Evolutionary conservation across 2,329 filamentous ascomycete species (phyloP).

Genomic region (Cytospora leucostoma): DNA sequence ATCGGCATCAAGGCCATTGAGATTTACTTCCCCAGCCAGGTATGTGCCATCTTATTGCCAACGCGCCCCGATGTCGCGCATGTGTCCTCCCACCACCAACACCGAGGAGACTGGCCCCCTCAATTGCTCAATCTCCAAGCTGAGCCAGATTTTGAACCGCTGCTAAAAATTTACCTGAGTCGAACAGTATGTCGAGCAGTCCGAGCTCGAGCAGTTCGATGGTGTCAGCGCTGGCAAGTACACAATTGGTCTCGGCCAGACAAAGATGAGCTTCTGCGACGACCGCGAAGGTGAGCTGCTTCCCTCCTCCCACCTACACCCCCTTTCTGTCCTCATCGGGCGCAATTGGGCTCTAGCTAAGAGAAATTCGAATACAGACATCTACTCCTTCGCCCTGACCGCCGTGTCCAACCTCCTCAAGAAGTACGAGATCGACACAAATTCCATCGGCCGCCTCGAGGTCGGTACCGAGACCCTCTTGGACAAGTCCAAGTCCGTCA

Average conservation of each 20-base stretch:
- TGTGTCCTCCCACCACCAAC: neutral
- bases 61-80: neutral
- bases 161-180: constrained; percentile 16
- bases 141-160: neutral
- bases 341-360: constrained; percentile 2
- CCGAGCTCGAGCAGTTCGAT: constrained; percentile 83
- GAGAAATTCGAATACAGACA: constrained; percentile 57
- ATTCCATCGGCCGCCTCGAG: constrained; percentile 77
- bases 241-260: constrained; percentile 88
- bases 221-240: constrained; percentile 81
- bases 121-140: neutral
- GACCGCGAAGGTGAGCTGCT: constrained; percentile 73
- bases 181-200: constrained; percentile 78
- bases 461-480: constrained; percentile 84
- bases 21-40: constrained; percentile 85
- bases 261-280: constrained; percentile 90
- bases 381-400: constrained; percentile 83
- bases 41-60: constrained; percentile 45
- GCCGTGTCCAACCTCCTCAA: constrained; percentile 74
- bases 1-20: constrained; percentile 93
- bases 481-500: constrained; percentile 90
- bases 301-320: neutral
- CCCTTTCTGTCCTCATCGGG: neutral
- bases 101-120: neutral
- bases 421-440: constrained; percentile 81